These are phyloP conservation scores for Purpureocillium lavendulum DNA, from an alignment of 2,329 filamentous ascomycete species.

Conservation along the genomic window DNA sequence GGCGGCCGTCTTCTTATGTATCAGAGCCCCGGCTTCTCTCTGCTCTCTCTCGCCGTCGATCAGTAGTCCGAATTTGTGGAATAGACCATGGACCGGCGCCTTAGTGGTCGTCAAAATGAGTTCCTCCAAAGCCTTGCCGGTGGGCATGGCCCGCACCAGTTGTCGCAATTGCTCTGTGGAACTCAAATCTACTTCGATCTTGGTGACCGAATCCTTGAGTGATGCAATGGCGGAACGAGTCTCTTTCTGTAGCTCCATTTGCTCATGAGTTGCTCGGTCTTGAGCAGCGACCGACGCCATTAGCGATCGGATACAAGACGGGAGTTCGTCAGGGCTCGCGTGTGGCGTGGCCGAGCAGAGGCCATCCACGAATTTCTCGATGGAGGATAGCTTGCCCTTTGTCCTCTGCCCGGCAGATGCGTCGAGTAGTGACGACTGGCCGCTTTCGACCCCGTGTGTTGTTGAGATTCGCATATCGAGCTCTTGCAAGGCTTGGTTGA, in stretches of 20 bases:
- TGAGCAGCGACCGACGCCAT: not conserved
- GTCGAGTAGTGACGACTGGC: not conserved
- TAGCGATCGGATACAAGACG: not conserved
- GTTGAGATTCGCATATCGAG: constrained; percentile 2
- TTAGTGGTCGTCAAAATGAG: too few relatives aligned
- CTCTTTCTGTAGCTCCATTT: constrained; percentile 1
- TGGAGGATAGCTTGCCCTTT: not conserved
- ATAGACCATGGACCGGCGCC: too few relatives aligned
- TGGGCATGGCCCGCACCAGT: too few relatives aligned
- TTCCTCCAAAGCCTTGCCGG: too few relatives aligned
- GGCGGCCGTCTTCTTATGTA: too few relatives aligned
- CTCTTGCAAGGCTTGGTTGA: constrained; percentile 1
- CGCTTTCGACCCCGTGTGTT: not conserved
- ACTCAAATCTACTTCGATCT: too few relatives aligned
- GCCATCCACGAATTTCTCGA: not conserved
- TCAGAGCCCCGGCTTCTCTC: too few relatives aligned
- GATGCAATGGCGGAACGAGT: not conserved
- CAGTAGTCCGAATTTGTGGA: too few relatives aligned
- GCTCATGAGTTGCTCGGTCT: not conserved
- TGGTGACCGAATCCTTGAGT: too few relatives aligned
- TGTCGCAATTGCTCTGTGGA: too few relatives aligned
- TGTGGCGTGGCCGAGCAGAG: not conserved
- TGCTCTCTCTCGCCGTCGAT: too few relatives aligned
- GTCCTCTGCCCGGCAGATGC: constrained; percentile 1
- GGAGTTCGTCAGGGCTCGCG: not conserved